Evolutionary conservation across 306 rosid genomes (phyloP).

Genomic region (Pyrus betulifolia): DNA sequence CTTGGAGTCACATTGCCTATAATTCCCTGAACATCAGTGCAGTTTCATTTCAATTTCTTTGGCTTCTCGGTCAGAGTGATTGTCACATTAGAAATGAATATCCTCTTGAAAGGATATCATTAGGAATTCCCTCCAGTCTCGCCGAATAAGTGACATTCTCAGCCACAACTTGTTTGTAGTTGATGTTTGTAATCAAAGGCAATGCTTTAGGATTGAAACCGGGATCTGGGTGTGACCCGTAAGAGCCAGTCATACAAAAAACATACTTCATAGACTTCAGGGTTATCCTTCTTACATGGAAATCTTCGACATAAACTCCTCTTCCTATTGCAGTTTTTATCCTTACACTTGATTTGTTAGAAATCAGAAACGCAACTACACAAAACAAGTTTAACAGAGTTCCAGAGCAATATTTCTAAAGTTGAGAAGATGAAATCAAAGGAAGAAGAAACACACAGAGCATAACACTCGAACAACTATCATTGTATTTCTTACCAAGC

Average conservation of each 20-base stretch:
- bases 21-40: constrained; percentile 40
- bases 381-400: too few relatives aligned
- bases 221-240: constrained; percentile 13
- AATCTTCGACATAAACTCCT: constrained; percentile 56
- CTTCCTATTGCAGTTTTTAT: constrained; percentile 56
- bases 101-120: constrained; percentile 45
- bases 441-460: too few relatives aligned
- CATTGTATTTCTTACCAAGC: too few relatives aligned
- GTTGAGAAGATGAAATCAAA: too few relatives aligned
- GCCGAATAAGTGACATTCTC: constrained; percentile 40
- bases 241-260: constrained; percentile 55
- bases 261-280: constrained; percentile 54
- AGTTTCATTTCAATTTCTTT: constrained; percentile 49
- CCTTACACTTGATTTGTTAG: constrained; percentile 50
- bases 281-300: constrained; percentile 38
- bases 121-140: constrained; percentile 38
- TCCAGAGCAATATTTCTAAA: too few relatives aligned
- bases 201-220: constrained; percentile 47
- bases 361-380: too few relatives aligned
- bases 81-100: constrained; percentile 48
- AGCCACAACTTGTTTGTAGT: constrained; percentile 43
- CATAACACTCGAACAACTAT: too few relatives aligned
- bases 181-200: constrained; percentile 40
- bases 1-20: constrained; percentile 51
- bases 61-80: constrained; percentile 6